Base-by-base conservation (phyloP, 176 grass and related monocot species). In the Musa troglodytarum region DNA sequence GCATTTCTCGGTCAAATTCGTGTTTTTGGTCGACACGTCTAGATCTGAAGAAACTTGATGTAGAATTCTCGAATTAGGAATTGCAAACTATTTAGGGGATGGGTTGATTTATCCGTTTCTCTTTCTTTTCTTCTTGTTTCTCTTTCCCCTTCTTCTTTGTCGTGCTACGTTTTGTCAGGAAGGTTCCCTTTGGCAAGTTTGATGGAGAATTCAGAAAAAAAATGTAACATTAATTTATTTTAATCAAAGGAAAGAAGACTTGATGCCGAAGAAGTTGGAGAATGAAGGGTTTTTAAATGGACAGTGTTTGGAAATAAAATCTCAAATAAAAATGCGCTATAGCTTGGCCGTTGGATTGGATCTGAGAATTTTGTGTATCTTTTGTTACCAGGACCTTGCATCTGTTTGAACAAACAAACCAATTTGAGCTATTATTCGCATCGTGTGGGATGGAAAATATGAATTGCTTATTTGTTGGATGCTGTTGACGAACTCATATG, bases 401-500 rank as follows among this genome's bases (percentile, higher is more conserved):
- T 28, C 65, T 67, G 65, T 29, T 67, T 67, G 34, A 43, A 43
- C 34, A 43, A 43, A 15, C 29, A 67, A 34, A 67, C 17, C 22
- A 11, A 66, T 66, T 67, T 67, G 65, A 67, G 25, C n/a, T 14
- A 25, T 67, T 14, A 3, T 67, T 43, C 17, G 3, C 10, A 29
- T 67, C 11, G 12, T 11, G 10, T 12, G 25, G 29, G 29, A 29
- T 11, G 10, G 16, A 67, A 67, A 66, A 57, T 22, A 20, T 15
- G 57, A 61, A 61, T 61, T 61, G 57, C 57, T 15, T 34, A 34
- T 13, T 26, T 67, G 65, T 67, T 67, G 65, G 65, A 34, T 67
- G 26, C 10, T 29, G 26, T 67, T 29, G 25, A 13, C 11, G 26
- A 70, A 68, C 19, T 51, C 49, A 17, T 70, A 50, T 70, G 19